These are phyloP conservation scores for Leishmania major DNA, from an alignment of 208 protist species.

Conservation along the genomic window DNA sequence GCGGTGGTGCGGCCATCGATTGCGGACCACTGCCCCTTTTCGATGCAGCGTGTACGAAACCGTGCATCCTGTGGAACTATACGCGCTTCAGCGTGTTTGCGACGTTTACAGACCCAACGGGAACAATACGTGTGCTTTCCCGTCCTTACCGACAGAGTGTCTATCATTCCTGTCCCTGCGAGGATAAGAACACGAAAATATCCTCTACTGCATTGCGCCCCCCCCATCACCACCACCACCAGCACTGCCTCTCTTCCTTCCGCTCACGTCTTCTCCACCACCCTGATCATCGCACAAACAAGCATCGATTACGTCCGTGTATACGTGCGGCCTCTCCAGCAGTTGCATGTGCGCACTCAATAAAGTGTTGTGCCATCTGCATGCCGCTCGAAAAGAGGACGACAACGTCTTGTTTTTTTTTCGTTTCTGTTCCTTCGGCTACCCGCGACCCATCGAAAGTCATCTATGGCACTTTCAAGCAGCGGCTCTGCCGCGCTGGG, in stretches of 20 bases:
- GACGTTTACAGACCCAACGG: background rate
- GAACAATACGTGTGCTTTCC: background rate
- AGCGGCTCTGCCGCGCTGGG: constrained; percentile 18
- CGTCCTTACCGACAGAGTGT: background rate
- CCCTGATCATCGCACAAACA: background rate
- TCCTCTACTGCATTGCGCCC: background rate
- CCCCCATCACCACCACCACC: background rate
- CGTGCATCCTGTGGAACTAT: background rate
- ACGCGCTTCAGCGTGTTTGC: background rate
- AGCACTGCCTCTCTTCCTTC: background rate
- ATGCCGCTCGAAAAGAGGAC: background rate
- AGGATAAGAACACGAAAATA: background rate
- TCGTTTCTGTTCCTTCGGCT: background rate
- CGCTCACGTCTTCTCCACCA: background rate
- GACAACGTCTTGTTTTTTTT: background rate
- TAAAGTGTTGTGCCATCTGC: background rate
- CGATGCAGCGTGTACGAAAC: background rate
- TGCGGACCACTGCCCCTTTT: background rate
- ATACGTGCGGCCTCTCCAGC: background rate
- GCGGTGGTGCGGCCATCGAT: background rate
- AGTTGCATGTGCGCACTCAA: background rate
- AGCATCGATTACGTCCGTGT: background rate
- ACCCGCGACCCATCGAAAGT: background rate
- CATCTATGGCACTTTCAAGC: constrained; percentile 5
- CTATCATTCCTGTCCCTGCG: background rate